phyloP scores from a whole-genome alignment of 1,139 yeast species.

The Debaryomyces nepalensis region DNA sequence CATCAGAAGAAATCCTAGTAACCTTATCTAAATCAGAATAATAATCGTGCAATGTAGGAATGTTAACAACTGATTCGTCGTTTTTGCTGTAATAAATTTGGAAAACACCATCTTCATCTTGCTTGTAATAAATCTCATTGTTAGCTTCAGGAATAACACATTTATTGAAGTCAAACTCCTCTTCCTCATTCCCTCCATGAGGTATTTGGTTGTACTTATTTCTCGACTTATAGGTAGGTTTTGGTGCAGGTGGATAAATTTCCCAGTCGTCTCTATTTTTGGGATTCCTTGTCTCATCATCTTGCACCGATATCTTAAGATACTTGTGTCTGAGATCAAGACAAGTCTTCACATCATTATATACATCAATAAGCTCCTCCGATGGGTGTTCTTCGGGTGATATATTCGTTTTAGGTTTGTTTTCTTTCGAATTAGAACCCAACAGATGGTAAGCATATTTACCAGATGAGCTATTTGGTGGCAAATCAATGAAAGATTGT shows the following conservation, averaged over 20 bases:
- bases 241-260: slow-evolving; percentile 93
- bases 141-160: slow-evolving; percentile 70
- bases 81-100: slow-evolving; percentile 54
- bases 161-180: slow-evolving; percentile 63
- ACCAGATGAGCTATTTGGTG: slow-evolving; percentile 22
- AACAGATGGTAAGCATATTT: slow-evolving; percentile 5
- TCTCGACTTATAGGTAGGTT: slow-evolving; percentile 83
- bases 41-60: slow-evolving; percentile 82
- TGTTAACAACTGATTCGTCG: slow-evolving; percentile 50
- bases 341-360: slow-evolving; percentile 70
- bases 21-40: slow-evolving; percentile 80
- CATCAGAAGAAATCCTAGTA: slow-evolving; percentile 79
- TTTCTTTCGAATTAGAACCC: slow-evolving; percentile 17
- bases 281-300: slow-evolving; percentile 73
- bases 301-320: slow-evolving; percentile 69
- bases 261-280: slow-evolving; percentile 74
- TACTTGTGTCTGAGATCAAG: slow-evolving; percentile 79
- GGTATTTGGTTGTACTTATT: slow-evolving; percentile 59
- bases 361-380: slow-evolving; percentile 70
- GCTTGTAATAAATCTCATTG: slow-evolving; percentile 48
- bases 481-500: slow-evolving; percentile 57
- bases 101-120: slow-evolving; percentile 69
- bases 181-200: slow-evolving; percentile 33
- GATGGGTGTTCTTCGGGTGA: slow-evolving; percentile 72
- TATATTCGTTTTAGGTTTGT: slow-evolving; percentile 46